These are phyloP conservation scores for Pyrus betulifolia DNA, from an alignment of 306 rosid species.

Conservation along the genomic window DNA sequence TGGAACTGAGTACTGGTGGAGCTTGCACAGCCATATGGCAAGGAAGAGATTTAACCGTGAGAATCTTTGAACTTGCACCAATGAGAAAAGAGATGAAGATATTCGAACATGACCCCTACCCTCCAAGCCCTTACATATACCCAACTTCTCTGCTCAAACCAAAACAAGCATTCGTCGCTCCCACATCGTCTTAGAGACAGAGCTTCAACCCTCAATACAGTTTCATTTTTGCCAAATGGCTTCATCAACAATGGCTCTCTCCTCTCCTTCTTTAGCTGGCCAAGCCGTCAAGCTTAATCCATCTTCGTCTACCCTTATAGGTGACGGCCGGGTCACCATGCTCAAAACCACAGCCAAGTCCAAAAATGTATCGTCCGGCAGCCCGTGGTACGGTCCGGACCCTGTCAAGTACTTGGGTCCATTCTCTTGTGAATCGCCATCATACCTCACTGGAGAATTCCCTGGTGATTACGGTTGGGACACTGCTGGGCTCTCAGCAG, in stretches of 20 bases:
- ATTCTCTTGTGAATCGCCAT: constrained; percentile 27
- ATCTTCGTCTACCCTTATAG: constrained; percentile 13
- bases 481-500: constrained; percentile 30
- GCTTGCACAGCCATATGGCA: too few species aligned
- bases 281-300: constrained; percentile 20
- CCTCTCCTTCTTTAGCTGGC: constrained; percentile 28
- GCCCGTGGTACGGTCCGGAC: constrained; percentile 32
- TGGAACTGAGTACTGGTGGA: too few species aligned
- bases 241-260: constrained; percentile 27
- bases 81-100: constrained; percentile 19
- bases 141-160: background rate
- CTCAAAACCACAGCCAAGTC: constrained; percentile 9
- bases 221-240: constrained; percentile 4
- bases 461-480: constrained; percentile 40
- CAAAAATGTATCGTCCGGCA: constrained; percentile 12
- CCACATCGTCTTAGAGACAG: background rate
- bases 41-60: background rate
- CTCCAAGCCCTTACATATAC: background rate
- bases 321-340: constrained; percentile 23
- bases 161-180: background rate
- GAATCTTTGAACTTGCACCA: constrained; percentile 13
- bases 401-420: constrained; percentile 36
- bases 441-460: constrained; percentile 27
- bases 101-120: background rate
- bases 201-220: too few species aligned